Evolutionary conservation across 257 asterid species (phyloP), one percentile per base, ranked within the genome.

Genomic region (Striga asiatica): DNA sequence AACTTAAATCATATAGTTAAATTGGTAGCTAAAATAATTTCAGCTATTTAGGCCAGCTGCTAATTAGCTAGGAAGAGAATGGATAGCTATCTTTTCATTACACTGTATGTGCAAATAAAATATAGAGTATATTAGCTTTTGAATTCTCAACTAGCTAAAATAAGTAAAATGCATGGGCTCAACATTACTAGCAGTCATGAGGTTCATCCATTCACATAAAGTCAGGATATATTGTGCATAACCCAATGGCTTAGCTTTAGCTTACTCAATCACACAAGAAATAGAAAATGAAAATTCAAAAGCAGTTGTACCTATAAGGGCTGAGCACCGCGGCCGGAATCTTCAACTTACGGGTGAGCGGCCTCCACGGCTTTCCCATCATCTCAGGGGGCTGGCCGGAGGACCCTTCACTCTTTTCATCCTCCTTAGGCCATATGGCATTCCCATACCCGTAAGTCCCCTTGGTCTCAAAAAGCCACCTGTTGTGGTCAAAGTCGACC

Each of bases 381-480:
- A 85, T 80, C 56, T 83, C 96, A 20, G 72, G 53, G 34, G 81
- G 80, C 71, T 87, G 89, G 0, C 73, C 67, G 11, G 20, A 8
- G 0, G 68, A 64, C 34, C 61, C 48, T 2, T 74, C 76, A 21
- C 65, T 71, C 50, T 67, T 73, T 19, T 70, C 92, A 28, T 76
- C 80, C 8, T 65, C 94, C 48, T 78, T 77, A 5, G 96, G 94
- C 96, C 96, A 87, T 59, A 83, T 74, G 13, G 96, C 96, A 76
- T 87, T 87, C n/a, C 96, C 96, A 69, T 83, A 87, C 34, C 96
- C 96, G 41, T 87, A 87, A 0, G 96, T 87, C 39, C 96, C 96
- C 55, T 87, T 87, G 0, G 96, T 77, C 71, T 87, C 96, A 27
- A 83, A 87, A 68, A 87, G 52, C 94, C 94, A 87, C 4, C 83